These are phyloP conservation scores for Cordyceps fumosorosea DNA, from an alignment of 2,329 filamentous ascomycete species.

Conservation along the genomic window DNA sequence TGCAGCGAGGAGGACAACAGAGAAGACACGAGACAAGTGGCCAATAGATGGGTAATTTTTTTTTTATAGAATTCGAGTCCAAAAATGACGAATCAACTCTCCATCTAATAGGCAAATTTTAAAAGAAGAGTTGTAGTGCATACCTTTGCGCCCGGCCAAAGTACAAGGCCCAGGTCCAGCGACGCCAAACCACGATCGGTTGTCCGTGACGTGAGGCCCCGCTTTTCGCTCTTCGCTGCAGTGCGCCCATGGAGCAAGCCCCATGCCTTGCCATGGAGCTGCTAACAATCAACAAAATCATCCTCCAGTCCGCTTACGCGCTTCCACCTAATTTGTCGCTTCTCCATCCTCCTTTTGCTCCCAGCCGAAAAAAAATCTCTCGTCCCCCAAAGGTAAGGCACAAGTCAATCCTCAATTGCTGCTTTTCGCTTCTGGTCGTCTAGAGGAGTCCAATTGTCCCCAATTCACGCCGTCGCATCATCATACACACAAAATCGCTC, in stretches of 20 bases:
- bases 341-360: constrained; percentile 16
- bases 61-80: no score
- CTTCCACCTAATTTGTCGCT: constrained; percentile 14
- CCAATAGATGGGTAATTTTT: no score
- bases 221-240: constrained; percentile 14
- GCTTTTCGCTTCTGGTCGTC: not conserved
- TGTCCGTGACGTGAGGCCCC: constrained; percentile 18
- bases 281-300: constrained; percentile 20
- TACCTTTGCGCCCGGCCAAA: not conserved
- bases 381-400: constrained; percentile 14
- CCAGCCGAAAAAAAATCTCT: constrained; percentile 7
- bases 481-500: not conserved
- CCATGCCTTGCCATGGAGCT: not conserved
- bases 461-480: not conserved
- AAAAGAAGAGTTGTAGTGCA: not conserved
- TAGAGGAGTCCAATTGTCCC: not conserved
- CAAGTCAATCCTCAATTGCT: not conserved
- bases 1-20: no score
- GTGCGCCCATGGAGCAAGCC: not conserved
- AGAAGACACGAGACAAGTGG: no score
- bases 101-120: not conserved
- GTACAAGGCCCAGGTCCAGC: not conserved
- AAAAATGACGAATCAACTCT: not conserved
- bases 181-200: constrained; percentile 14
- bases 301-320: constrained; percentile 20